Conservation (phyloP, 805 yeast species). For the Wickerhamomyces alni region DNA sequence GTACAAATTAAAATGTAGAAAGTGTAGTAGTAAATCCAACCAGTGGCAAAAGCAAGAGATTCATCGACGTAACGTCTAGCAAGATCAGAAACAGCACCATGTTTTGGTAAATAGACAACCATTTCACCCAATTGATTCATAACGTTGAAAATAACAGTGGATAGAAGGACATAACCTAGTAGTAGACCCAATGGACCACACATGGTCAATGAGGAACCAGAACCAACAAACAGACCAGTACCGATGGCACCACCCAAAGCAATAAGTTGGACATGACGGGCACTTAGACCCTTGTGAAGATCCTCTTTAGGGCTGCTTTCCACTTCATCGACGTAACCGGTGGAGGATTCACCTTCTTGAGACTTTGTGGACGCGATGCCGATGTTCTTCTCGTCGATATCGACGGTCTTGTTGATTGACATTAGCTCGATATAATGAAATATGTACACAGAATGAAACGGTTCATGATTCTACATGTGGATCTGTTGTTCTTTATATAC, state of each 20-base stretch:
- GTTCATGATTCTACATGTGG: too few relatives aligned
- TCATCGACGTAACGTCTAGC: slow-evolving; percentile 45
- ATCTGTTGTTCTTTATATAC: too few relatives aligned
- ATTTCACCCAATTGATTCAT: slow-evolving; percentile 65
- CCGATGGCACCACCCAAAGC: slow-evolving; percentile 85
- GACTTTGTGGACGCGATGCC: slow-evolving; percentile 6
- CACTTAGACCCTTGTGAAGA: slow-evolving; percentile 32
- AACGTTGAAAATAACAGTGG: slow-evolving; percentile 57
- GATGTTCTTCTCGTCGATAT: slow-evolving; percentile 13
- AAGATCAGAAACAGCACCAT: slow-evolving; percentile 57
- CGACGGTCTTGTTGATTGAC: neutral
- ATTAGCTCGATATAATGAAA: neutral
- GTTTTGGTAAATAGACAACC: slow-evolving; percentile 55
- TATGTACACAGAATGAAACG: too few relatives aligned
- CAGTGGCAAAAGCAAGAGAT: slow-evolving; percentile 23
- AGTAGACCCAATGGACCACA: slow-evolving; percentile 75
- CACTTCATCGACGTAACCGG: slow-evolving; percentile 21
- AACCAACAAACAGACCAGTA: slow-evolving; percentile 76
- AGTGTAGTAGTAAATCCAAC: slow-evolving; percentile 24
- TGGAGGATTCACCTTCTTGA: slow-evolving; percentile 18
- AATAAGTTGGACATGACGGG: slow-evolving; percentile 74
- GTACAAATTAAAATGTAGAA: slow-evolving; percentile 23
- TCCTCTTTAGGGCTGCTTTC: slow-evolving; percentile 8
- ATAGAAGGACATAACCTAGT: slow-evolving; percentile 56
- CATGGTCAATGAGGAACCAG: slow-evolving; percentile 51